Evolutionary conservation across 352 stramenopile genomes (phyloP), one percentile per base, ranked within the genome.

Genomic region (Phytopythium helicoides): DNA sequence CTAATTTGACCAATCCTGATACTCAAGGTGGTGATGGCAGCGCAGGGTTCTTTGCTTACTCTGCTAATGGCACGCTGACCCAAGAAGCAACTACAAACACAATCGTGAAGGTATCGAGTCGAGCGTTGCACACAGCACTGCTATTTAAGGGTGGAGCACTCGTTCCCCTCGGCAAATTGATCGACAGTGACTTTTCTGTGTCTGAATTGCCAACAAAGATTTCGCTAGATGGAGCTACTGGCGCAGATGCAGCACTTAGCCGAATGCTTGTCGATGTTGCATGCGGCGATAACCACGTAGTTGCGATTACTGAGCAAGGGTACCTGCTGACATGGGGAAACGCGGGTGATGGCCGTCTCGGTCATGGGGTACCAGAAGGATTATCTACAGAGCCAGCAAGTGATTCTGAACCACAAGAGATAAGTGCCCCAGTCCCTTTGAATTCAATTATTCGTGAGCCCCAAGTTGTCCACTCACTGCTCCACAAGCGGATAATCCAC

Each of bases 321-420:
- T 87, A 89, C 59, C 33, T 90, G 31, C 58, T 92, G 31, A 76
- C 73, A n/a, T 94, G 77, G 79, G 84, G 84, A n/a, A 64, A 81
- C n/a, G 68, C 66, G 9, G 51, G 56, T 3, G 60, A 75, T 10
- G 64, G 16, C 37, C 34, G 10, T 23, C 39, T 23, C 3, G n/a
- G 62, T 18, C 22, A 26, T 56, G 11, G 37, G 42, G 3, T 18
- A 23, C 1, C 45, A 12, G 31, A 31, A 19, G 14, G 11, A 25
- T 19, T 22, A 11, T 34, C 18, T 26, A 1, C 40, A 5, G 28
- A 33, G 23, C 10, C 12, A 22, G 19, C 33, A 6, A 14, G 21
- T 14, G 22, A n/a, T 5, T 15, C 14, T 21, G 41, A 35, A 12
- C 3, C 1, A 23, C 41, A 34, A 47, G 19, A 2, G 21, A 12